Conservation (phyloP, 2,329 filamentous ascomycete species). For the Pestalotiopsis sp. region DNA sequence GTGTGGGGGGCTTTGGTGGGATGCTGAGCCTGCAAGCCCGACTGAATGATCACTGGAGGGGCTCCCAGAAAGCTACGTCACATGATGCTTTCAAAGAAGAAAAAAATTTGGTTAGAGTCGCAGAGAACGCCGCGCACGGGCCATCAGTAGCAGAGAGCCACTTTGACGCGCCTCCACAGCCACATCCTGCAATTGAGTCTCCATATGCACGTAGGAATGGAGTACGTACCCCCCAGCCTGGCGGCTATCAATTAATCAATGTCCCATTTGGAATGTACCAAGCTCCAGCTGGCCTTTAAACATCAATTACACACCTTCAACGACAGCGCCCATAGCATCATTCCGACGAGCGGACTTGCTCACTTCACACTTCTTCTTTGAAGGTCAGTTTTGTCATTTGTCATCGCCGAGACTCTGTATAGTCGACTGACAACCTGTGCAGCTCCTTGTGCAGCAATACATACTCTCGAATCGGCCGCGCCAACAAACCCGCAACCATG, state of each 20-base stretch:
- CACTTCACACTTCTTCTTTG: not conserved
- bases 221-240: not conserved
- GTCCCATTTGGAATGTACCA: not conserved
- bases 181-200: not conserved
- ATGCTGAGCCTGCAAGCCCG: not conserved
- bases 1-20: slow-evolving; percentile 22
- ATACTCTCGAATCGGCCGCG: not conserved
- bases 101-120: not conserved
- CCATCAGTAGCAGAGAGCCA: not conserved
- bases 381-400: not conserved
- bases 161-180: not conserved
- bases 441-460: slow-evolving; percentile 9
- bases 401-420: not conserved
- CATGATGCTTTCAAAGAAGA: slow-evolving; percentile 14
- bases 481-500: slow-evolving; percentile 61
- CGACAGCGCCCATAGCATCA: not conserved
- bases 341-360: not conserved
- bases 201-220: not conserved
- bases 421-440: not conserved
- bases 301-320: slow-evolving; percentile 13
- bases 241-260: too few species aligned
- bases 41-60: slow-evolving; percentile 4
- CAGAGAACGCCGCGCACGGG: not conserved
- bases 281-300: slow-evolving; percentile 12
- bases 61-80: slow-evolving; percentile 22